phyloP scores from a whole-genome alignment of 75 land plant species.

The Cupressus sempervirens region DNA sequence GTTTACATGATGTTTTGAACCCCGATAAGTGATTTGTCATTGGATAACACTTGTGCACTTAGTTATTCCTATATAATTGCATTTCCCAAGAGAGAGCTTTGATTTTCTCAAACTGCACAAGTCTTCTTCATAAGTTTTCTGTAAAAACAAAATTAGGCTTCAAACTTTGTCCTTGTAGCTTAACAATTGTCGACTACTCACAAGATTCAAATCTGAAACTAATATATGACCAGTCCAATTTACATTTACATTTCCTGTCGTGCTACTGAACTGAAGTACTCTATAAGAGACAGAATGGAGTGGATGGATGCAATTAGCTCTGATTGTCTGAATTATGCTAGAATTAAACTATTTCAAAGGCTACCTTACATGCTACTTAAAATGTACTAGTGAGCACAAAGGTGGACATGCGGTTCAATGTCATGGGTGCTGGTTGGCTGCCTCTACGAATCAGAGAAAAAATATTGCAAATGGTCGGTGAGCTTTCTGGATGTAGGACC shows the following conservation, averaged over 20 bases:
- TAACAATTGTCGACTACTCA: neutral
- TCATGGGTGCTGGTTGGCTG: slow-evolving; percentile 83
- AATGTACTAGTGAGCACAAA: slow-evolving; percentile 79
- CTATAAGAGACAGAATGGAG: neutral
- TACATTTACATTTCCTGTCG: neutral
- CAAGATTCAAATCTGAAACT: neutral
- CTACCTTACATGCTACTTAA: neutral
- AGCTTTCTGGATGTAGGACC: slow-evolving; percentile 3
- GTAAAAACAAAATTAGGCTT: neutral
- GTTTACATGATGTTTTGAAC: neutral
- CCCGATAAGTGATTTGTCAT: neutral
- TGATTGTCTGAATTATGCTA: neutral
- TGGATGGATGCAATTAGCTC: neutral
- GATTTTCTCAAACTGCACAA: neutral
- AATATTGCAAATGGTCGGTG: slow-evolving; percentile 66
- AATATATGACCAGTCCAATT: neutral
- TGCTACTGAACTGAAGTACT: neutral
- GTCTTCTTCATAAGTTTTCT: neutral
- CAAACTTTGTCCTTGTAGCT: neutral
- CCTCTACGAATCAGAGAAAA: slow-evolving; percentile 63
- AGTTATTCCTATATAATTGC: neutral
- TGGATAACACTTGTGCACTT: neutral
- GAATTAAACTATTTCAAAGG: neutral
- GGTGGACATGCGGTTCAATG: slow-evolving; percentile 99
- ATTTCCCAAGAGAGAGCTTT: neutral